Percentiles rank a stretch among this genome's conserved stretches.
phyloP scores from a whole-genome alignment of 139 green algal species.

The Dunaliella primolecta region DNA sequence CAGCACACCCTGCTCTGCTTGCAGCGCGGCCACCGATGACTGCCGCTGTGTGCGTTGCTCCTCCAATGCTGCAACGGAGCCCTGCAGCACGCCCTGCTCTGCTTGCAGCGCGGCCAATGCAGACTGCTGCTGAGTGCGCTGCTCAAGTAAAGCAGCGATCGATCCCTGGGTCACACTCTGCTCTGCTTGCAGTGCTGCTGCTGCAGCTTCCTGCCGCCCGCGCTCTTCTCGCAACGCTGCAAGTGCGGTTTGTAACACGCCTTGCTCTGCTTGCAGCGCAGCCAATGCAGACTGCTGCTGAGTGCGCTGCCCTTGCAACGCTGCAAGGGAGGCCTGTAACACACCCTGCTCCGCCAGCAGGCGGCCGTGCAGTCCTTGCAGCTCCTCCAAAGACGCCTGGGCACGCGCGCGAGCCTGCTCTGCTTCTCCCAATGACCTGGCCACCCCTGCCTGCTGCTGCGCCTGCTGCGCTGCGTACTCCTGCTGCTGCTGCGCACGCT shows the following conservation, averaged over 20 bases:
- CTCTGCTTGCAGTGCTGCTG: not conserved
- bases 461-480: not conserved
- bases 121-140: not conserved
- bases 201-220: too few species aligned
- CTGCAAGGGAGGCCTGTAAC: not conserved
- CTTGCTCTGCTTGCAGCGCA: not conserved
- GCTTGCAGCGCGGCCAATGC: not conserved
- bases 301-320: not conserved
- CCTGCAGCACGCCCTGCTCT: not conserved
- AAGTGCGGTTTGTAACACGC: not conserved
- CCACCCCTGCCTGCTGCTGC: constrained; percentile 6
- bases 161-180: not conserved
- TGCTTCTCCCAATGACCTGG: too few species aligned
- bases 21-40: not conserved
- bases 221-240: too few species aligned
- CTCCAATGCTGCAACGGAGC: too few species aligned
- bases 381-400: too few species aligned
- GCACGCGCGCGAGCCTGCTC: too few species aligned
- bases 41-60: too few species aligned
- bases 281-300: not conserved
- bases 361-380: not conserved
- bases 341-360: not conserved
- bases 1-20: not conserved
- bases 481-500: constrained; percentile 8
- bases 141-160: not conserved